Base-by-base conservation (phyloP, 1,139 yeast species). In the Debaryomyces subglobosus region DNA sequence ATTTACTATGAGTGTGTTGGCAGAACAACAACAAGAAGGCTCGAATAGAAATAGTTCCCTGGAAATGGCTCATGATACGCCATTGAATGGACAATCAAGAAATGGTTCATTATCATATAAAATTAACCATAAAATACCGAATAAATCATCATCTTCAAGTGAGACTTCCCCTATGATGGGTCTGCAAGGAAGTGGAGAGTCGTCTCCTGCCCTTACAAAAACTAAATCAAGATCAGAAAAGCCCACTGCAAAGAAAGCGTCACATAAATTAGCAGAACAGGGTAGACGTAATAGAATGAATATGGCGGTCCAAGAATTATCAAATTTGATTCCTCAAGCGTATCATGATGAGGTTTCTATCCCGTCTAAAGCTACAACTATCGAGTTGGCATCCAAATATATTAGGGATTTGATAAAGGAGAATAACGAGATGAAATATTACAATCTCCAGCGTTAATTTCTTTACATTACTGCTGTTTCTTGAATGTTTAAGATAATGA, bases 251-350 rank as follows among this genome's bases (percentile, higher is more conserved):
- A 85, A 86, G 63, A 85, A 85, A 57, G 87, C 94, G 4, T 85
- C 89, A 23, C 99, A 94, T 67, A 92, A 94, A 63, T 77, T 89
- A 24, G 98, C 99, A 0, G 99, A 94, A 68, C 97, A 94, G 67
- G 98, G 97, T 9, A 77, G 99, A 51, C 80, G 99, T 58, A 91
- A 92, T 65, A 76, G 99, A 55, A 86, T 94, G 86, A 94, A 94
- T 66, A 70, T 75, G 49, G 98, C 97, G 0, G 84, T 94, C 18
- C 82, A 82, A 43, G 96, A 89, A 44, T 71, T 94, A 49, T 86
- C 86, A 3, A 61, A 74, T 9, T 69, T 90, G 53, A 78, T 94
- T 21, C 96, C 96, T 0, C 81, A 84, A 13, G 64, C 68, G 18
- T 71, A 85, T 59, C 86, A 82, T 54, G 81, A 78, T 43, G 79